These are phyloP conservation scores for Suillus clintonianus DNA, from an alignment of 768 basidiomycete genomes.

Conservation along the genomic window DNA sequence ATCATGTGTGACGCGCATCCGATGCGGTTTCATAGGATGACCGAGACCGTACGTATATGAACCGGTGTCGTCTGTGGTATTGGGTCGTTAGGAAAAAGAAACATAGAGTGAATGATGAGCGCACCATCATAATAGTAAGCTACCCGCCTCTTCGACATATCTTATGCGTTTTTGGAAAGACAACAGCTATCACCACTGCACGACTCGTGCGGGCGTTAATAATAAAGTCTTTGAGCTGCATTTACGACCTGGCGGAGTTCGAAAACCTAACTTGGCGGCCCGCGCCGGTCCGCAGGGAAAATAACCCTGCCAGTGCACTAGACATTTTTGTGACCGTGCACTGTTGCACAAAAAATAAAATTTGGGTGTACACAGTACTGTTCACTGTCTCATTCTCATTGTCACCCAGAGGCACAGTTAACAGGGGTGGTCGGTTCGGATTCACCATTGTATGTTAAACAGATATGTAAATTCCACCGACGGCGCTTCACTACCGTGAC, in stretches of 20 bases:
- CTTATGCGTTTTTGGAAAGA: background rate
- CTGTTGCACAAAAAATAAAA: background rate
- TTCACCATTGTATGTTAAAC: background rate
- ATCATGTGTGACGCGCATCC: slow-evolving; percentile 93
- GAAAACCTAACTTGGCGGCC: background rate
- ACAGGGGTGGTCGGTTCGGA: background rate
- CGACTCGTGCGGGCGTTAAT: background rate
- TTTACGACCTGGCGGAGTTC: background rate
- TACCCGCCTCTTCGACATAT: slow-evolving; percentile 73
- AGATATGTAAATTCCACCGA: background rate
- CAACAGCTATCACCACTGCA: background rate
- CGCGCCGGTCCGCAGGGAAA: background rate
- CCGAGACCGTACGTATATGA: slow-evolving; percentile 82
- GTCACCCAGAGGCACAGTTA: background rate
- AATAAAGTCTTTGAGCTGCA: background rate
- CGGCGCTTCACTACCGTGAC: background rate
- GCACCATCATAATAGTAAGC: slow-evolving; percentile 80
- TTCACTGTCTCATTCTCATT: background rate
- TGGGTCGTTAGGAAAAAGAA: slow-evolving; percentile 2
- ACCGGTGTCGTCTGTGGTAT: slow-evolving; percentile 62
- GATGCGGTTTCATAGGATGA: slow-evolving; percentile 95
- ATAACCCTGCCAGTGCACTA: no score
- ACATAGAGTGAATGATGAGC: slow-evolving; percentile 17
- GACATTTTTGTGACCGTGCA: no score
- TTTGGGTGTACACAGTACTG: background rate